Conservation (phyloP, 2,329 filamentous ascomycete genomes). For the Penicillium italicum region DNA sequence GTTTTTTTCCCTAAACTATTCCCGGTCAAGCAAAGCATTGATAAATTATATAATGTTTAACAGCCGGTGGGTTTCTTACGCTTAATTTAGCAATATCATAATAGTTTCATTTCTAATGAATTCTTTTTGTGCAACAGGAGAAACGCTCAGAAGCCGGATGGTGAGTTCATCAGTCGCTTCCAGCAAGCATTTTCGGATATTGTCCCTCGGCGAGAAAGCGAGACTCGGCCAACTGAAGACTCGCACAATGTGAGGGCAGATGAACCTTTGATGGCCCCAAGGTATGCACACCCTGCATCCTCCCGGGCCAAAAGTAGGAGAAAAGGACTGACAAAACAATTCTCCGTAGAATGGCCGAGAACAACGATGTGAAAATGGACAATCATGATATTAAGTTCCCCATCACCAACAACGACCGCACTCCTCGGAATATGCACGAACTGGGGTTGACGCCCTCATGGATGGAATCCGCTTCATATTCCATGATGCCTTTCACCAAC, state of each 20-base stretch:
- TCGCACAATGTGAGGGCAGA: neutral
- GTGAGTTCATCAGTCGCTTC: conserved; percentile 80
- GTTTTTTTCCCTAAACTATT: neutral
- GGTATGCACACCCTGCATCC: conserved; percentile 17
- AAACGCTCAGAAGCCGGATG: conserved; percentile 78
- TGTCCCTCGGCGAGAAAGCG: conserved; percentile 47
- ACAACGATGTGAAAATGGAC: conserved; percentile 44
- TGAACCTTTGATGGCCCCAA: conserved; percentile 23
- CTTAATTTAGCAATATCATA: neutral
- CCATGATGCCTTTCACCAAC: conserved; percentile 74
- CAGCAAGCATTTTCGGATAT: conserved; percentile 78
- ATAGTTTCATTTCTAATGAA: neutral
- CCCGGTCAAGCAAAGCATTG: neutral
- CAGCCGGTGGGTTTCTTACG: conserved; percentile 42
- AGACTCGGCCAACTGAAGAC: conserved; percentile 26
- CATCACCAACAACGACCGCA: conserved; percentile 61
- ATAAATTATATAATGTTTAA: conserved; percentile 41
- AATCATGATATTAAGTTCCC: conserved; percentile 59
- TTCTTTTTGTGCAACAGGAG: conserved; percentile 50
- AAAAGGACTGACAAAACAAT: neutral
- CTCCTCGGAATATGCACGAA: conserved; percentile 74
- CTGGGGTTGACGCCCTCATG: conserved; percentile 88
- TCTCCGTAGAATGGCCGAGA: neutral
- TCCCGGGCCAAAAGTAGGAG: neutral
- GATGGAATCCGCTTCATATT: conserved; percentile 78